Base-by-base conservation (phyloP, 2,329 filamentous ascomycete genomes). In the Neurospora sp. region DNA sequence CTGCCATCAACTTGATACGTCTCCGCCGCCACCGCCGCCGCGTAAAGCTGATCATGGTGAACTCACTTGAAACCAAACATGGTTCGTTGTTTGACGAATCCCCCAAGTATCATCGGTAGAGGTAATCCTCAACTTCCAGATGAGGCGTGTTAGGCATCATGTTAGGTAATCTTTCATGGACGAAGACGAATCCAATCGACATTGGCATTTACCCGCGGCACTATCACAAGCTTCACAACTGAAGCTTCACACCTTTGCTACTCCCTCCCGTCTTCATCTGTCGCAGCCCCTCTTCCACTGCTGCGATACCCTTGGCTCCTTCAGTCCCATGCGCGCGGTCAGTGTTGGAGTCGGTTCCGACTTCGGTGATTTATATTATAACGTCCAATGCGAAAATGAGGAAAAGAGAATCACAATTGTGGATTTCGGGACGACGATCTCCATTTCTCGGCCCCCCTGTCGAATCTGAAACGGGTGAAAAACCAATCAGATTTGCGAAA, bases 331-430 rank as follows among this genome's bases (percentile, higher is more conserved):
- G 28, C 8, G 38, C 11, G 19, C 43, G 19, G 33, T 6, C 43
- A 11, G 33, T 8, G 28, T 62, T 17, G 52, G 43, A 12, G 43
- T 52, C 43, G n/a, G 10, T 52, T 36, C 33, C 33, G 33, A 36
- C 33, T 36, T 52, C 6, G 11, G 52, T 57, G 23, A 57, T 8
- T 33, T 8, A 62, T 33, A 62, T 36, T 36, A n/a, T 8, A 62
- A 12, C 11, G 11, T 52, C 19, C 23, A 8, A 28, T 52, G 43
- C 8, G 67, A 57, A 66, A 65, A n/a, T 74, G 76, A 74, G 38
- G 70, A 73, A 72, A 70, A 37, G 66, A 70, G 73, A 70, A 67
- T 67, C 67, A 71, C 67, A 69, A 38, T 66, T 69, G 69, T 65
- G 70, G 70, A 62, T 67, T 40, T 39, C 41, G n/a, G 36, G 17